Evolutionary conservation across 805 yeast genomes (phyloP).

Genomic region (Sugiyamaella floridensis): DNA sequence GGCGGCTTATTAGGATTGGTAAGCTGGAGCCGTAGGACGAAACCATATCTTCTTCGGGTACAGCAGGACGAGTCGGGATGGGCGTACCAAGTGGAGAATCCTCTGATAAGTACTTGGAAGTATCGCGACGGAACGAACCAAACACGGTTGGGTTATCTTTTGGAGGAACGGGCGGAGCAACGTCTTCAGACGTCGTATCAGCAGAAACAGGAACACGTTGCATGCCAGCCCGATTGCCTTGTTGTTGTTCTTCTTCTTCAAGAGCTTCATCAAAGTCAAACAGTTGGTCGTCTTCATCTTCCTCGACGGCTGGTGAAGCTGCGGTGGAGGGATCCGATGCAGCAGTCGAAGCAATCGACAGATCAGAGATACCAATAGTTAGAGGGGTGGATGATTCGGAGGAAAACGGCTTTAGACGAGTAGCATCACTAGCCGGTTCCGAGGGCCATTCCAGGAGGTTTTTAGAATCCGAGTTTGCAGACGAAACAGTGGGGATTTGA

Average conservation of each 20-base stretch:
- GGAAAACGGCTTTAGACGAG: neutral
- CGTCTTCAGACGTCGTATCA: neutral
- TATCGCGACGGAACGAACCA: constrained; percentile 3
- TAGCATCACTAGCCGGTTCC: neutral
- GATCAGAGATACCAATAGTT: constrained; percentile 1
- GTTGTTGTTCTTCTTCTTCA: neutral
- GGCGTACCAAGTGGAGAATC: constrained; percentile 2
- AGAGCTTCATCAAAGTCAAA: constrained; percentile 22
- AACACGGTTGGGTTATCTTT: neutral
- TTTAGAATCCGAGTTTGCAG: neutral
- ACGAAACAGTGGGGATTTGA: neutral
- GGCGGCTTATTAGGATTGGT: constrained; percentile 13
- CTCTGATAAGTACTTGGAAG: constrained; percentile 6
- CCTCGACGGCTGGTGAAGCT: constrained; percentile 1
- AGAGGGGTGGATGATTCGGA: neutral
- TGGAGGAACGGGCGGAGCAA: neutral
- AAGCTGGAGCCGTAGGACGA: constrained; percentile 14
- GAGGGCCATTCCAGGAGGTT: constrained; percentile 6
- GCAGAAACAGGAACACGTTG: neutral
- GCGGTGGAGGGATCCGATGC: neutral
- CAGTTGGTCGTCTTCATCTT: constrained; percentile 13
- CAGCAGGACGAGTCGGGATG: neutral
- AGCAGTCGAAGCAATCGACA: neutral
- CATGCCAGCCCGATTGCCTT: neutral
- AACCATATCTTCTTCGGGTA: neutral